Conservation (phyloP, 2,329 filamentous ascomycete genomes). For the Microdochium trichocladiopsis region DNA sequence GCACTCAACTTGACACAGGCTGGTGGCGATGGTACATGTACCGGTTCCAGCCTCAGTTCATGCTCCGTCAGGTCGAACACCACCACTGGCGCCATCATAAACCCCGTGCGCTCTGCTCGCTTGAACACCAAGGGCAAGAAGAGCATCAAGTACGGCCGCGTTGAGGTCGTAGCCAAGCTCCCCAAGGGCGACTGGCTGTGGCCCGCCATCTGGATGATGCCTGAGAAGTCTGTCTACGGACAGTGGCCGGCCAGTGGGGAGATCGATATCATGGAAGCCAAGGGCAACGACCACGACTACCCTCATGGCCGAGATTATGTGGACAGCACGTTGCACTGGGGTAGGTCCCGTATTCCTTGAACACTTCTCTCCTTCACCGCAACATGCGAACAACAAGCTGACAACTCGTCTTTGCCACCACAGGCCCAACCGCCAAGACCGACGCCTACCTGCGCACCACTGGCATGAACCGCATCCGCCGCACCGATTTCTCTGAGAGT, state of each 20-base stretch:
- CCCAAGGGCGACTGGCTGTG: constrained; percentile 49
- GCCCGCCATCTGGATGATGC: constrained; percentile 46
- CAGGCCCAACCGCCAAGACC: constrained; percentile 10
- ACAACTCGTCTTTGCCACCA: not conserved
- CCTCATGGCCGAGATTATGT: constrained; percentile 31
- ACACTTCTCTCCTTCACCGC: no score
- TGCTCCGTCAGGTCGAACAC: constrained; percentile 35
- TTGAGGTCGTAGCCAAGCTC: constrained; percentile 46
- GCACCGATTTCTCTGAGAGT: constrained; percentile 28
- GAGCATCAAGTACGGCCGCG: constrained; percentile 38
- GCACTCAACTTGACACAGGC: constrained; percentile 33
- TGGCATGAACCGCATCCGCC: constrained; percentile 20
- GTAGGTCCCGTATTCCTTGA: constrained; percentile 8
- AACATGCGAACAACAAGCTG: not conserved
- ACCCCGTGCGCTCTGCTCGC: constrained; percentile 40
- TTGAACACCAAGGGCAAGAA: constrained; percentile 39
- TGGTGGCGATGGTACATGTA: constrained; percentile 30
- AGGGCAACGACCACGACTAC: constrained; percentile 36
- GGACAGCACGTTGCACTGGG: constrained; percentile 41
- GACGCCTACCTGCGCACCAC: constrained; percentile 27
- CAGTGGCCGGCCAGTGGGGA: constrained; percentile 43
- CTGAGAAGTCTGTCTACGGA: constrained; percentile 37
- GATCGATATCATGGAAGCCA: constrained; percentile 44
- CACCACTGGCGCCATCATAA: constrained; percentile 35
- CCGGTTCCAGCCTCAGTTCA: constrained; percentile 20